Evolutionary conservation across 2,329 filamentous ascomycete species (phyloP), one percentile per base, ranked within the genome.

Genomic region (Purpureocillium lavendulum): DNA sequence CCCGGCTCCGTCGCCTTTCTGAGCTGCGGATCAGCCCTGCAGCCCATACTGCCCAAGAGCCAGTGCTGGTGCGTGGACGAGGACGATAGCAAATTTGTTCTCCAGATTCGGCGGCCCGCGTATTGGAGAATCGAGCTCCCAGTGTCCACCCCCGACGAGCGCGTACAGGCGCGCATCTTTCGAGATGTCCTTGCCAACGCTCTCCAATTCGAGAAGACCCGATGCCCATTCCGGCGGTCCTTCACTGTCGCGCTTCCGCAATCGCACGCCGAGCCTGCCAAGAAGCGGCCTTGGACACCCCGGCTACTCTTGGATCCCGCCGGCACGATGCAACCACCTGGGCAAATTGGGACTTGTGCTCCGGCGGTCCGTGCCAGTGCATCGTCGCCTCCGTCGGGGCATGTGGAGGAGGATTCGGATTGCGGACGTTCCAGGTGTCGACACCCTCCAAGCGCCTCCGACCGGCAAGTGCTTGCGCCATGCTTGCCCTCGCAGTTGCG

Each of bases 51-150:
- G 38, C 87, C 86, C 17, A 87, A 87, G 58, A 94, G 87, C 42
- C 88, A 95, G 61, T 94, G 85, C 56, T 96, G 89, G 89, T 94
- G 85, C 58, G 84, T 96, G 26, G 86, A 94, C 58, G 84, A 87
- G 41, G 75, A 81, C 40, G 83, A 83, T 31, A 87, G 70, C 59
- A 75, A 82, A 50, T 95, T 94, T 50, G 84, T 94, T n/a, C 66
- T 96, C 43, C 84, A 89, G 48, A 87, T 94, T 47, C 74, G 87
- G 16, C 77, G 82, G 33, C 82, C 89, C 24, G 82, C 84, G 33
- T 96, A 92, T 59, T 95, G 92, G 73, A 80, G 89, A 47, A 92
- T 96, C 52, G 89, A 96, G 55, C 65, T 96, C 6, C 85, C 87
- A 0, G 73, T 78, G 13, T 69, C 70, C 29, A 75, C 75, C 1